Evolutionary conservation across 805 yeast species (phyloP).

Genomic region (Kazachstania bromeliacearum): DNA sequence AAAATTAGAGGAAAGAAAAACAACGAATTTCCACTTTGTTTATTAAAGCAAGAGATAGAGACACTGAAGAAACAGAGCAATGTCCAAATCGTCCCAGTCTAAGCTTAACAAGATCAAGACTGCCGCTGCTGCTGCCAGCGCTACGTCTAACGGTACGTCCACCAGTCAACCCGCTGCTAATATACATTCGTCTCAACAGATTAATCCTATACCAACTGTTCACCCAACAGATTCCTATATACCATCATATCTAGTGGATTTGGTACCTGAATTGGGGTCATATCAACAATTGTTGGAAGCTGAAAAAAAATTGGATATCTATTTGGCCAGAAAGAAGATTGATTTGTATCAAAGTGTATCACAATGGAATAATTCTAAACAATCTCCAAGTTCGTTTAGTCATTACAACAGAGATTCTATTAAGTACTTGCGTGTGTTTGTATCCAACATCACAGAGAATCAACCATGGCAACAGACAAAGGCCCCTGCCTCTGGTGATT

Average conservation of each 20-base stretch:
- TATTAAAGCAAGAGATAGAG: neutral
- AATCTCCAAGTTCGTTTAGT: slow-evolving; percentile 24
- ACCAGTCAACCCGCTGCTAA: slow-evolving; percentile 1
- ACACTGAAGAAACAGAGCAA: too few species aligned
- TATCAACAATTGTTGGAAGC: slow-evolving; percentile 67
- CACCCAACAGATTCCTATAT: slow-evolving; percentile 47
- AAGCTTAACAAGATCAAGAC: neutral
- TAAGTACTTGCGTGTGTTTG: slow-evolving; percentile 65
- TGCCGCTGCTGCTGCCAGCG: neutral
- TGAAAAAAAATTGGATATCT: slow-evolving; percentile 74
- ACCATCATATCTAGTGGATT: slow-evolving; percentile 35
- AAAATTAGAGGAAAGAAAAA: too few species aligned
- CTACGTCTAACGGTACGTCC: neutral
- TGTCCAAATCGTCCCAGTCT: neutral
- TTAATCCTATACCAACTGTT: slow-evolving; percentile 23
- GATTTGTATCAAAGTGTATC: slow-evolving; percentile 69
- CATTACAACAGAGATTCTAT: slow-evolving; percentile 31
- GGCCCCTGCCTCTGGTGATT: slow-evolving; percentile 9
- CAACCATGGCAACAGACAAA: slow-evolving; percentile 71
- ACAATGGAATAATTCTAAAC: slow-evolving; percentile 35
- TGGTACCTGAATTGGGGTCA: slow-evolving; percentile 61
- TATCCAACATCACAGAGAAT: slow-evolving; percentile 72
- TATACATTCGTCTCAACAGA: slow-evolving; percentile 10
- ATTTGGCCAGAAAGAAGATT: slow-evolving; percentile 70
- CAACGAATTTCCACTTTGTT: neutral